Conservation (phyloP, 2,329 filamentous ascomycete genomes). For the Penicillium rolfsii region DNA sequence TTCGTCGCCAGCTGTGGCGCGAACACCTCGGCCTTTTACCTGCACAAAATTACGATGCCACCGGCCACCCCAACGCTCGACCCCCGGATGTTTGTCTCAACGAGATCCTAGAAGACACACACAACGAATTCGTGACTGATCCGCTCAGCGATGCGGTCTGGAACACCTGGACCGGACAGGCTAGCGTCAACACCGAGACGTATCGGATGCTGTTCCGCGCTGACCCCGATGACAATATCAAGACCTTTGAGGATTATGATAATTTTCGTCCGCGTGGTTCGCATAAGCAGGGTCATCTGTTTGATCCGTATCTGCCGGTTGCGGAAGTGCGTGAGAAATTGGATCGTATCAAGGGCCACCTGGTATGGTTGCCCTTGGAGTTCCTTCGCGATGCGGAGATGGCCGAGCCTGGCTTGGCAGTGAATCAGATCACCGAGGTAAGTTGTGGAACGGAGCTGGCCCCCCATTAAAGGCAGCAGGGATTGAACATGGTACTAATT, state of each 20-base stretch:
- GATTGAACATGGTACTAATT: constrained; percentile 13
- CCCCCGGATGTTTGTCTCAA: constrained; percentile 73
- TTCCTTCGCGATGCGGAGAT: constrained; percentile 84
- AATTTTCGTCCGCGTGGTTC: constrained; percentile 67
- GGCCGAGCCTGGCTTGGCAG: constrained; percentile 84
- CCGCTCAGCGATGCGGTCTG: constrained; percentile 71
- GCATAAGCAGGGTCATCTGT: constrained; percentile 83
- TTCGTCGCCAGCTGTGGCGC: constrained; percentile 83
- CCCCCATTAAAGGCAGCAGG: neutral
- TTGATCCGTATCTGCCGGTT: constrained; percentile 74
- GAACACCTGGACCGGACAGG: constrained; percentile 72
- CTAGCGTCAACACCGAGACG: constrained; percentile 75
- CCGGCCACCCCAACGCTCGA: constrained; percentile 72
- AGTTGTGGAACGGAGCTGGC: constrained; percentile 49
- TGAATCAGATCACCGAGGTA: constrained; percentile 85
- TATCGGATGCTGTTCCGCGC: constrained; percentile 82
- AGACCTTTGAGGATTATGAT: constrained; percentile 89
- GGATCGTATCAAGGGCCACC: constrained; percentile 78
- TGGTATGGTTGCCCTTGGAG: constrained; percentile 94
- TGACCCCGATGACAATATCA: constrained; percentile 88
- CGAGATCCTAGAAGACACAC: constrained; percentile 69
- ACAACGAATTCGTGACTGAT: constrained; percentile 72
- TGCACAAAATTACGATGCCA: constrained; percentile 69
- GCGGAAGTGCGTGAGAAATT: constrained; percentile 75
- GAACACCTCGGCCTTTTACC: constrained; percentile 87